These are phyloP conservation scores for Colletotrichum godetiae DNA, from an alignment of 2,329 filamentous ascomycete species.

Conservation along the genomic window DNA sequence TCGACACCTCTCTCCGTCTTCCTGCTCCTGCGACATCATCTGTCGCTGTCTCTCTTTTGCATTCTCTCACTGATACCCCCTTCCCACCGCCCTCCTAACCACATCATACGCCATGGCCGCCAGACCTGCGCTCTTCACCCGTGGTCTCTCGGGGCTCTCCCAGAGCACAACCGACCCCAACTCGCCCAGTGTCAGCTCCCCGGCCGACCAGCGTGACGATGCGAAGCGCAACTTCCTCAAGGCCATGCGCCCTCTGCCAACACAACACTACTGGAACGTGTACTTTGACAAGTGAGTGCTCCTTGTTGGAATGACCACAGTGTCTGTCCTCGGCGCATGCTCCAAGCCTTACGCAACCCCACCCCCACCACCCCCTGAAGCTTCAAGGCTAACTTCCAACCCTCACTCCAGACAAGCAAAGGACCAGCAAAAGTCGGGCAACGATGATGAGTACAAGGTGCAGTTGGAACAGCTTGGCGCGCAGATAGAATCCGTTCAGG, in stretches of 20 bases:
- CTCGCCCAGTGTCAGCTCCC: conserved; percentile 71
- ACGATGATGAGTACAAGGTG: conserved; percentile 59
- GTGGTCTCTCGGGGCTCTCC: conserved; percentile 71
- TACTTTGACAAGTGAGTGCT: conserved; percentile 69
- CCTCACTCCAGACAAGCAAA: conserved; percentile 52
- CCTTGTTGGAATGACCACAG: background rate
- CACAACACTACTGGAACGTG: conserved; percentile 84
- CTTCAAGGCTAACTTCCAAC: background rate
- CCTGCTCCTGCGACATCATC: background rate
- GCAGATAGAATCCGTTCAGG: conserved; percentile 83
- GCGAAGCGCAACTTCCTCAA: conserved; percentile 87
- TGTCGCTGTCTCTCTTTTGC: conserved; percentile 11
- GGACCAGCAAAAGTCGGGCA: conserved; percentile 52
- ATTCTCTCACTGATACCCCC: background rate
- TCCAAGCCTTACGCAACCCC: background rate
- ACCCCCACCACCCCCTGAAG: background rate
- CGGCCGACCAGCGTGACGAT: conserved; percentile 79
- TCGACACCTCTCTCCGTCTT: conserved; percentile 16
- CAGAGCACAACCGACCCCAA: conserved; percentile 66
- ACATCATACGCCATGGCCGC: conserved; percentile 60
- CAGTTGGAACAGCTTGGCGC: conserved; percentile 71
- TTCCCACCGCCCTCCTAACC: background rate
- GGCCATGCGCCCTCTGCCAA: conserved; percentile 76
- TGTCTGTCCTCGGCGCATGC: background rate
- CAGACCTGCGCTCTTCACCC: conserved; percentile 70